Percentiles rank a stretch among this genome's conserved stretches.
Evolutionary conservation across 306 rosid genomes (phyloP).

Genomic region (Hippophae rhamnoides): DNA sequence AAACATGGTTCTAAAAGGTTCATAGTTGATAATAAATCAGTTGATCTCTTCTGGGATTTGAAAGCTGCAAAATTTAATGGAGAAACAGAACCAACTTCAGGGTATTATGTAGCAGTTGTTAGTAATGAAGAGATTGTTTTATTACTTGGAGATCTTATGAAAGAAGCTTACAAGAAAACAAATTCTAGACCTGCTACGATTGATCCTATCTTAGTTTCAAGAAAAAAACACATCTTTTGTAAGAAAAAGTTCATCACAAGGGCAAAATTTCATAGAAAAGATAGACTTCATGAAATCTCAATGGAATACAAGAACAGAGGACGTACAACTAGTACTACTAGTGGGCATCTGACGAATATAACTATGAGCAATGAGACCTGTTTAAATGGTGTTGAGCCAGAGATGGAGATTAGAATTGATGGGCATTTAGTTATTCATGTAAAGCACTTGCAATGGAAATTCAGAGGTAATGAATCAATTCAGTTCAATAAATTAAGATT

Average conservation of each 20-base stretch:
- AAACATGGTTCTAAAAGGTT: conserved; percentile 72
- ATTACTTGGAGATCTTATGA: conserved; percentile 67
- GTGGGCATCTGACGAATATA: not conserved
- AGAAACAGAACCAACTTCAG: conserved; percentile 69
- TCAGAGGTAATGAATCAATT: conserved; percentile 78
- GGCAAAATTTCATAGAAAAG: conserved; percentile 63
- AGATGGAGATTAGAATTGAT: conserved; percentile 82
- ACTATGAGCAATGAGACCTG: conserved; percentile 16
- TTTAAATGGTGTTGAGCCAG: conserved; percentile 51
- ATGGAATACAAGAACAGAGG: conserved; percentile 54
- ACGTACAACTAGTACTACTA: conserved; percentile 4
- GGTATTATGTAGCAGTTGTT: conserved; percentile 73
- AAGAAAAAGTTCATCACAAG: conserved; percentile 64
- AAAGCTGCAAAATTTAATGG: conserved; percentile 63
- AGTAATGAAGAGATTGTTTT: conserved; percentile 69
- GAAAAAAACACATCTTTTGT: conserved; percentile 67
- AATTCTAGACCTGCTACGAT: conserved; percentile 67
- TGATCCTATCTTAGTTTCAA: conserved; percentile 69
- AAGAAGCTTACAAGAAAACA: conserved; percentile 65
- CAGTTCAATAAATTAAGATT: conserved; percentile 60
- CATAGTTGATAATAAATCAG: conserved; percentile 40
- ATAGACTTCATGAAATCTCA: conserved; percentile 65
- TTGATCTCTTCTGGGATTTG: conserved; percentile 71
- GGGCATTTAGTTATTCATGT: conserved; percentile 68
- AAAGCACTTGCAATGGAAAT: conserved; percentile 84